These are phyloP conservation scores for Coriaria nepalensis DNA, from an alignment of 306 rosid species.

Conservation along the genomic window DNA sequence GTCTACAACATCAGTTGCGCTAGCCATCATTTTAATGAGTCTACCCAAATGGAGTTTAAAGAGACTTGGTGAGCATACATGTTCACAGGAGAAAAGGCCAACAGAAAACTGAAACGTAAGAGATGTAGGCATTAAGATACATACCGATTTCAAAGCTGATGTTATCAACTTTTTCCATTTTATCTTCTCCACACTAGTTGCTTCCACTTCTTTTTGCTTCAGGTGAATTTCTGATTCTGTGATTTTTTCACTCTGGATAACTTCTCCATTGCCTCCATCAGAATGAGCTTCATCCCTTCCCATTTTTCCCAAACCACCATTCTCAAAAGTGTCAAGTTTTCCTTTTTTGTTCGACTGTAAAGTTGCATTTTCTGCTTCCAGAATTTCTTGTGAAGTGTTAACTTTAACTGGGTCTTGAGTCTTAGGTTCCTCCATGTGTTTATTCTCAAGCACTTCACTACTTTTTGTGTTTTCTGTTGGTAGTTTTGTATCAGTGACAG, in stretches of 20 bases:
- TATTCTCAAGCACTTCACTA: constrained; percentile 14
- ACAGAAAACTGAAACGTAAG: not conserved
- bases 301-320: constrained; percentile 31
- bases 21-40: too few species aligned
- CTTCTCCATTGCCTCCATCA: constrained; percentile 48
- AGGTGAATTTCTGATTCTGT: constrained; percentile 12
- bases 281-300: constrained; percentile 24
- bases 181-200: constrained; percentile 24
- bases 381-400: constrained; percentile 7
- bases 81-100: not conserved
- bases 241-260: constrained; percentile 45
- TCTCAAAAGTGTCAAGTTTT: constrained; percentile 39
- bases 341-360: constrained; percentile 46
- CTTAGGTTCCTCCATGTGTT: constrained; percentile 19
- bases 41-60: not conserved
- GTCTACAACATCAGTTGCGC: too few species aligned
- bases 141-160: constrained; percentile 58
- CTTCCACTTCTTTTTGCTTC: constrained; percentile 19
- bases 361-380: constrained; percentile 23
- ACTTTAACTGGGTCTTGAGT: constrained; percentile 24
- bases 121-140: too few species aligned
- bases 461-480: constrained; percentile 23
- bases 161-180: constrained; percentile 80
- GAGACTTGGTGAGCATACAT: not conserved
- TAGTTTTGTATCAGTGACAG: constrained; percentile 25